Evolutionary conservation across 2,329 filamentous ascomycete species (phyloP), one percentile per base, ranked within the genome.

Genomic region (Tympanopsis confertula): DNA sequence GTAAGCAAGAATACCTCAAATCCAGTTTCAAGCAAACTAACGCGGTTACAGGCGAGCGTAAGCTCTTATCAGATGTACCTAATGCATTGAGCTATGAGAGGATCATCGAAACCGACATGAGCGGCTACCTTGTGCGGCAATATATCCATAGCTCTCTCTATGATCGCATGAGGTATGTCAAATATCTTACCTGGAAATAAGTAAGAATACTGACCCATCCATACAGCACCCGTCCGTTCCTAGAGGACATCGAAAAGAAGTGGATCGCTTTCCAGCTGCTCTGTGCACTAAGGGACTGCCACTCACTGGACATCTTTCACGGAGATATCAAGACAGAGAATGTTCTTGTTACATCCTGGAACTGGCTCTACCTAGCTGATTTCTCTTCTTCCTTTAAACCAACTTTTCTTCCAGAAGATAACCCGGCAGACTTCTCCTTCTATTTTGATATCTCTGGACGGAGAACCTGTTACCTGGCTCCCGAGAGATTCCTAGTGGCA

Each of bases 261-360:
- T 98, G 91, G 91, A 73, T 98, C 37, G 85, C 89, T 0, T 98
- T 94, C 50, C 91, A 98, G 62, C 72, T 98, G 3, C 71, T 98
- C 10, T 95, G 87, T 57, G 88, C 86, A 3, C 66, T 98, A 41
- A 79, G 88, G 40, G 93, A 98, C 58, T 95, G 86, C 50, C 91
- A 98, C 57, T 71, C 82, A 19, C 74, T 82, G 35, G 85, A 93
- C 50, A 71, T 98, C 37, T 96, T 88, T 55, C 91, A 98, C 55
- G 93, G 91, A 41, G 93, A 98, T 53, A 96, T 98, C 65, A 98
- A 98, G 66, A 91, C 89, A 2, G 89, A 98, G 59, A 98, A 98
- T 51, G 78, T 94, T 24, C 67, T 98, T 35, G 89, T 98, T 37
- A 98, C 91, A 0, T 96, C 91, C 5, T 98, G 91, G 91, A 95